Evolutionary conservation across 2,329 filamentous ascomycete species (phyloP), one percentile per base, ranked within the genome.

Genomic region (Penicillium sclerotiorum): DNA sequence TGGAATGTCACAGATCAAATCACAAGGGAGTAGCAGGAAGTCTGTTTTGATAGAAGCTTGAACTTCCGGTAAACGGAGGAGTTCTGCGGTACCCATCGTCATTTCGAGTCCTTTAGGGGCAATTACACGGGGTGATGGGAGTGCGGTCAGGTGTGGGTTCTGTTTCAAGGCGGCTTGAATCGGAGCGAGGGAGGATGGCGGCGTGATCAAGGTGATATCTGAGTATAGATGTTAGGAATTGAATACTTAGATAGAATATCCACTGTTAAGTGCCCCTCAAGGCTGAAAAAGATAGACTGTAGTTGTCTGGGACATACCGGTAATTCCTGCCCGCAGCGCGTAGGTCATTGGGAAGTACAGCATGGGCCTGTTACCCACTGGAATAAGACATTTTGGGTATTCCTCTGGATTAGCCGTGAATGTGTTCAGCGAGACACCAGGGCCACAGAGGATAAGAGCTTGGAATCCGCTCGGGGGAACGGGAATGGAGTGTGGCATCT

Each of bases 21-120:
- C 94, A 71, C 94, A 99, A 0, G 94, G 93, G 4, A 99, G 77
- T 3, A 97, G 83, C 21, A 96, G 76, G 65, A 99, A 97, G 72
- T 99, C 90, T 11, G 85, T 84, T 46, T 83, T 90, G 61, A 99
- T 84, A 7, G 85, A 80, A n/a, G 80, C 78, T 65, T 88, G 86
- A 37, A 97, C 84, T 67, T 96, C 89, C 1, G 89, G 87, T 8
- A 96, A 79, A 8, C 92, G 84, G 45, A 99, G 82, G 17, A 97
- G 85, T 63, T 96, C 88, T 7, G 90, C 92, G 6, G 94, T 97
- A 44, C 91, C 91, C 0, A 88, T 95, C 52, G 89, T 94, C 64
- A 91, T 85, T 42, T 89, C 86, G 27, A 96, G 78, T 35, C 82
- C 85, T 60, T 79, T 75, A 1, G 93, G 93, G 1, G 91, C 87